Percentiles rank a stretch among this genome's conserved stretches.
phyloP scores from a whole-genome alignment of 1,284 basidiomycete species.

The Malassezia caprae region DNA sequence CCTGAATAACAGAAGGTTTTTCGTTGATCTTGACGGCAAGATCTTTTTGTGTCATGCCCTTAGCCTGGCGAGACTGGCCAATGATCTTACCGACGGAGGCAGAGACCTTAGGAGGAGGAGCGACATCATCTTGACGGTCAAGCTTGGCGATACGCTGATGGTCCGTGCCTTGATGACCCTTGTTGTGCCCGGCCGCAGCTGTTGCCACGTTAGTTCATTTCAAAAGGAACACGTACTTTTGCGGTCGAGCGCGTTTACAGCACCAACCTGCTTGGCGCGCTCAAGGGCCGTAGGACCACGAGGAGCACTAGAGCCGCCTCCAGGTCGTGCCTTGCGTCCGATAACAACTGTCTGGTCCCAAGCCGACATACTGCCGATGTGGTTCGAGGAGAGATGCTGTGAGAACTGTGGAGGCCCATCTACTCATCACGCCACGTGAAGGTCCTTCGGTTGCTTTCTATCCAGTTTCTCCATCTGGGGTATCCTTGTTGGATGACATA shows the following conservation, averaged over 20 bases:
- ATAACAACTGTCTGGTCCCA: slow-evolving; percentile 56
- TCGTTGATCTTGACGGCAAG: slow-evolving; percentile 85
- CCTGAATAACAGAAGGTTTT: slow-evolving; percentile 73
- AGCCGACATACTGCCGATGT: slow-evolving; percentile 11
- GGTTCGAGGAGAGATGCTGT: background rate
- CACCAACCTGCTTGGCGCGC: slow-evolving; percentile 50
- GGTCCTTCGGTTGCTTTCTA: slow-evolving; percentile 12
- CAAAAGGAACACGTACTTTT: slow-evolving; percentile 38
- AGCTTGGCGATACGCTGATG: slow-evolving; percentile 45
- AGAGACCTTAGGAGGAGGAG: slow-evolving; percentile 76
- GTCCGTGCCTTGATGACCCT: slow-evolving; percentile 37
- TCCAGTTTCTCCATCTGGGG: background rate
- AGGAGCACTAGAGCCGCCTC: slow-evolving; percentile 54
- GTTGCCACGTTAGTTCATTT: background rate
- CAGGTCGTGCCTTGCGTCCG: slow-evolving; percentile 58
- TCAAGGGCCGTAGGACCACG: slow-evolving; percentile 50
- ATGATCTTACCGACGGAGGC: slow-evolving; percentile 77
- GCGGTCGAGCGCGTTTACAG: slow-evolving; percentile 51
- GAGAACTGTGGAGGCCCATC: background rate
- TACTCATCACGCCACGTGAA: slow-evolving; percentile 6
- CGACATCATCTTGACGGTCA: slow-evolving; percentile 66
- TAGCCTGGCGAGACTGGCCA: slow-evolving; percentile 66
- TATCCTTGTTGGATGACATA: background rate
- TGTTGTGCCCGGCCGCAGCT: slow-evolving; percentile 39
- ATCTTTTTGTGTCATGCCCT: slow-evolving; percentile 79